A percentile compares a stretch with the other conserved stretches of the same genome.
Conservation (phyloP, 345 rosid genomes). For the Cardiospermum halicacabum region DNA sequence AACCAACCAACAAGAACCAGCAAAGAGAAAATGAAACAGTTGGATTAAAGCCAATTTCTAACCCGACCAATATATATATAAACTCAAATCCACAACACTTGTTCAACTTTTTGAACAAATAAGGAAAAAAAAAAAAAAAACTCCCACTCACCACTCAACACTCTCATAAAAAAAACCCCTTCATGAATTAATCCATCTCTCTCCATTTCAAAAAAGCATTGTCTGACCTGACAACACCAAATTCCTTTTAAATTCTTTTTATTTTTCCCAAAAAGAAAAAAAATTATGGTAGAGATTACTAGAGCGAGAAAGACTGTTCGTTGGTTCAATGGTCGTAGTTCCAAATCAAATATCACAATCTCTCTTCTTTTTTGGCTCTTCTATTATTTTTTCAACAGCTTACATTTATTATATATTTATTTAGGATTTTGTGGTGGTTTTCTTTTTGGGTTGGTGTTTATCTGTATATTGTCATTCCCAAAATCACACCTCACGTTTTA, state of each 20-base stretch:
- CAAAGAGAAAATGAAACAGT: constrained; percentile 11
- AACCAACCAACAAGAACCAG: background rate
- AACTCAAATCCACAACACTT: background rate
- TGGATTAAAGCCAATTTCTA: constrained; percentile 5
- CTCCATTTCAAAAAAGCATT: constrained; percentile 19
- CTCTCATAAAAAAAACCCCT: constrained; percentile 5
- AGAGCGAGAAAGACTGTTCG: constrained; percentile 25
- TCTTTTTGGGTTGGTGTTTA: constrained; percentile 17
- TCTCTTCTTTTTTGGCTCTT: constrained; percentile 12
- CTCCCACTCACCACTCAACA: constrained; percentile 9
- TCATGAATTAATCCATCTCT: constrained; percentile 24
- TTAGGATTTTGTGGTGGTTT: background rate
- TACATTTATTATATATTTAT: constrained; percentile 1
- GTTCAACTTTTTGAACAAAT: background rate
- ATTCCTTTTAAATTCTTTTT: background rate
- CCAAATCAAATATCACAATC: constrained; percentile 22
- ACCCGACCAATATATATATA: background rate
- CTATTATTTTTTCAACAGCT: constrained; percentile 12
- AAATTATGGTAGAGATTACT: constrained; percentile 12
- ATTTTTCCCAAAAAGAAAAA: constrained; percentile 6
- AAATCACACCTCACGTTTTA: constrained; percentile 61
- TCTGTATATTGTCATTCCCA: constrained; percentile 22
- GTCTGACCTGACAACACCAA: constrained; percentile 43
- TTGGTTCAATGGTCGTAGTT: constrained; percentile 25
- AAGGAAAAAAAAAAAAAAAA: background rate